phyloP scores from a whole-genome alignment of 2,329 filamentous ascomycete genomes.

The Kalmusia sp. region DNA sequence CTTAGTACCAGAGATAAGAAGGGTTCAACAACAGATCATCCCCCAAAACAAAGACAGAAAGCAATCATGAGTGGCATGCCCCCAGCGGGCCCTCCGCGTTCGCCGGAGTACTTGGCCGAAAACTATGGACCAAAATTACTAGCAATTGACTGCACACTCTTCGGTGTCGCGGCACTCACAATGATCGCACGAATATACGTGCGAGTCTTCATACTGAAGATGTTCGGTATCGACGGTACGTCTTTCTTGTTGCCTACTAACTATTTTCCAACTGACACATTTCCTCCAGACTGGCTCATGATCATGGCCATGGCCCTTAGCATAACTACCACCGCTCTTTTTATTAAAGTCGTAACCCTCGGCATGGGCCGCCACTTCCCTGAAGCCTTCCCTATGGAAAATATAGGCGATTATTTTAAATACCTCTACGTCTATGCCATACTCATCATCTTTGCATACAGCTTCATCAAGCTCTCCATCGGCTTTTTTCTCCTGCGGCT shows the following conservation, averaged over 20 bases:
- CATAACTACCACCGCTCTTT: conserved; percentile 22
- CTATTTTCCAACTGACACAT: too few relatives aligned
- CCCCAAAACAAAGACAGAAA: not conserved
- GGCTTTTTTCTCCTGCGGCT: conserved; percentile 56
- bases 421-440: conserved; percentile 55
- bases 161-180: conserved; percentile 35
- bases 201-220: conserved; percentile 26
- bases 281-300: conserved; percentile 11
- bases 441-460: conserved; percentile 53
- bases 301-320: conserved; percentile 15
- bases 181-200: conserved; percentile 29
- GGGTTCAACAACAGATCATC: too few relatives aligned
- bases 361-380: conserved; percentile 56
- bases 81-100: conserved; percentile 10
- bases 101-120: conserved; percentile 44
- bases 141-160: conserved; percentile 48
- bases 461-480: conserved; percentile 57
- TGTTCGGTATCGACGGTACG: conserved; percentile 5
- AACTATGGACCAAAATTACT: conserved; percentile 47
- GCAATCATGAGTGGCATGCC: conserved; percentile 11
- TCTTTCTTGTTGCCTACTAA: not conserved
- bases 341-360: conserved; percentile 33
- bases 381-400: conserved; percentile 32
- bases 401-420: conserved; percentile 46
- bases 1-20: not conserved